Base-by-base conservation (phyloP, 2,329 filamentous ascomycete genomes). In the Scopulariopsis brevicaulis region DNA sequence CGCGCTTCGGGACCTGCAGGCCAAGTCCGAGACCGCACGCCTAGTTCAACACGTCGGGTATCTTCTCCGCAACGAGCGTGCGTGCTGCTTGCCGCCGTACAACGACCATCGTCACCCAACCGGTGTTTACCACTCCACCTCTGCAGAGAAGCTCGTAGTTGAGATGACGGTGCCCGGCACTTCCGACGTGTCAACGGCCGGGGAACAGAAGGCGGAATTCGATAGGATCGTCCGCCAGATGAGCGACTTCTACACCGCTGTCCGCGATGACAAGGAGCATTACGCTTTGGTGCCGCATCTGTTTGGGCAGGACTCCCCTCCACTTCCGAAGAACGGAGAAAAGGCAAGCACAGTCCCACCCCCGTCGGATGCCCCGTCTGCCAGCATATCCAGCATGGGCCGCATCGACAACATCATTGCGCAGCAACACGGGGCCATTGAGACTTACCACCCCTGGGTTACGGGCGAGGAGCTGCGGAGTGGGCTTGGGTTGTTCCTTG, bases 381-480 rank as follows among this genome's bases (percentile, higher is more conserved):
- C 66, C 0, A 68, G 66, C 0, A 66, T 72, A 7, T 71, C 69
- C 1, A 72, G 70, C 32, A 68, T 72, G 67, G 70, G 69, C 0
- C 56, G 62, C 0, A 59, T 74, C 1, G 73, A 77, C 24, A 58
- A 61, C 10, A 65, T 74, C 0, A 65, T 76, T 1, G 34, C 57
- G 0, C 65, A 65, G 0, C 61, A 59, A 2, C 61, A 62, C 2
- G 70, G 68, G 0, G 25, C 46, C 0, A 64, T 76, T 1, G 63
- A 67, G 12, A 59, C 71, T 0, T 54, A 66, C 2, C 62, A 71
- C 14, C 72, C 73, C 0, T 77, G 75, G 74, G 73, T 76, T 0
- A 75, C 73, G 0, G 74, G 74, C 0, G 74, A 77, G 58, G 74
- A 77, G 58, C 63, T 77, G 1, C 67, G 72, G 0, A 76, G 63